phyloP scores from a whole-genome alignment of 225 moss, liverwort and hornwort species.

The Anthoceros angustus region DNA sequence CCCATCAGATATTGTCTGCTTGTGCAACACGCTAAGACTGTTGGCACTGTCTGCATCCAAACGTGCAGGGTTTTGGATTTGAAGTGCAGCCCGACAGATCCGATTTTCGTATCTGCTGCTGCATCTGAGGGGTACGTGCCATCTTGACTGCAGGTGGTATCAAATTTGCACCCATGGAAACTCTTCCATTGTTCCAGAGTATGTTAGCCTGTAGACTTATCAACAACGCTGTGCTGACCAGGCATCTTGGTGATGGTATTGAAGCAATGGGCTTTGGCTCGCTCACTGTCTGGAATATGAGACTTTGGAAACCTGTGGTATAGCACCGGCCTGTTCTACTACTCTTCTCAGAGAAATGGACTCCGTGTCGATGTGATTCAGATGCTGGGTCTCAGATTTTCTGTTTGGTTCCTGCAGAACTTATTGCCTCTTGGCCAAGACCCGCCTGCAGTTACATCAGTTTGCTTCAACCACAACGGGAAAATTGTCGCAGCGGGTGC shows the following conservation, averaged over 20 bases:
- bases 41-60: slow-evolving; percentile 6
- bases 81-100: slow-evolving; percentile 85
- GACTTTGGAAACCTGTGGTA: slow-evolving; percentile 69
- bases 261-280: slow-evolving; percentile 70
- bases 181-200: background rate
- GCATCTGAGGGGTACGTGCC: slow-evolving; percentile 21
- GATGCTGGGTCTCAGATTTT: background rate
- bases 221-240: slow-evolving; percentile 14
- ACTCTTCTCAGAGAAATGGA: background rate
- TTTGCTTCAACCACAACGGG: slow-evolving; percentile 91
- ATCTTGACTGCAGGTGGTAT: no score
- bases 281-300: slow-evolving; percentile 90
- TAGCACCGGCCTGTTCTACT: slow-evolving; percentile 7
- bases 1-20: background rate
- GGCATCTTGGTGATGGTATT: slow-evolving; percentile 30
- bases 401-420: slow-evolving; percentile 30
- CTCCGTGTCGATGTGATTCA: background rate
- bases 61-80: slow-evolving; percentile 58
- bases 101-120: slow-evolving; percentile 67
- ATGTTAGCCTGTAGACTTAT: background rate
- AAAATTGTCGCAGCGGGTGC: slow-evolving; percentile 75
- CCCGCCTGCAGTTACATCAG: slow-evolving; percentile 81
- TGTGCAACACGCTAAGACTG: slow-evolving; percentile 5
- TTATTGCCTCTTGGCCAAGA: slow-evolving; percentile 73
- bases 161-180: background rate